phyloP scores from a whole-genome alignment of 2,329 filamentous ascomycete species.

The Fusarium pseudograminearum region DNA sequence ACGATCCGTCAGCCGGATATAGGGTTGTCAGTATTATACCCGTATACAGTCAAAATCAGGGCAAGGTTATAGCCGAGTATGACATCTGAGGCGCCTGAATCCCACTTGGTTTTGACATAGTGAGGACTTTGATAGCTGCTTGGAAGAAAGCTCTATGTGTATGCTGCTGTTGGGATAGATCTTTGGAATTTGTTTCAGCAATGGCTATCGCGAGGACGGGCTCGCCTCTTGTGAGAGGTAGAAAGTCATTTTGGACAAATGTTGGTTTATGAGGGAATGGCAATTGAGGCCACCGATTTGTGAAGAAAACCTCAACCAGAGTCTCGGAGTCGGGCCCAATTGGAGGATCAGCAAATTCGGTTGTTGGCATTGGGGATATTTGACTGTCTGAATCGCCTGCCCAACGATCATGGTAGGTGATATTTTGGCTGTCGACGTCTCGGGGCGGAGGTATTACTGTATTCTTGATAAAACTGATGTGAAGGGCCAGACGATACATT shows the following conservation, averaged over 20 bases:
- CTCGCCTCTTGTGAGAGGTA: neutral
- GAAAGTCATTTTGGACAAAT: neutral
- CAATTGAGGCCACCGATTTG: neutral
- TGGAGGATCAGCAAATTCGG: neutral
- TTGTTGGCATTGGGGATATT: neutral
- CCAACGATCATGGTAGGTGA: neutral
- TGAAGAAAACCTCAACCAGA: neutral
- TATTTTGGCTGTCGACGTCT: neutral
- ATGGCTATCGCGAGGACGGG: neutral
- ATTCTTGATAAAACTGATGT: neutral
- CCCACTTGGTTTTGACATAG: too few species aligned
- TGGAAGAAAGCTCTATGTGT: neutral
- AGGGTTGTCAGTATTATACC: too few species aligned
- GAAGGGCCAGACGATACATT: neutral
- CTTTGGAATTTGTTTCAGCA: neutral
- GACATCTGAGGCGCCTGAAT: too few species aligned
- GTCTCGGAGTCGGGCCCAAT: neutral
- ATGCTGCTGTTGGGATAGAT: neutral
- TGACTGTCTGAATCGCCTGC: neutral
- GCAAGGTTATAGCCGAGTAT: too few species aligned
- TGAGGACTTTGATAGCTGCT: neutral
- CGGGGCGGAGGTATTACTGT: too few species aligned
- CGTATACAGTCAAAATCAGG: too few species aligned
- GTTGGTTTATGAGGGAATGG: neutral
- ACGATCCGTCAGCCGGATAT: too few species aligned